Base-by-base conservation (phyloP, 345 rosid species). In the Adansonia digitata region DNA sequence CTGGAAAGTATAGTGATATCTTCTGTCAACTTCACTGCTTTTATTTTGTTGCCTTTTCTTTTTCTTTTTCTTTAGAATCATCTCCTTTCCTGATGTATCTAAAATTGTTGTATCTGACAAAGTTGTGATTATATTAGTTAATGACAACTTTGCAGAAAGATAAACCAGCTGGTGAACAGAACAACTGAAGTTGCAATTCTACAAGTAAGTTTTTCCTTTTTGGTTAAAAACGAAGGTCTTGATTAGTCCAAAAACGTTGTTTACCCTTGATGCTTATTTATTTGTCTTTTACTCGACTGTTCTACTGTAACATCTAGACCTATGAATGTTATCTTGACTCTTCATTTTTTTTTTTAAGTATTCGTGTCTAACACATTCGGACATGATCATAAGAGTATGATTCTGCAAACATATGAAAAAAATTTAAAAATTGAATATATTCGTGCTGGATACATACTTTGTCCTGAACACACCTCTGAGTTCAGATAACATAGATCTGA, bases 191-290 rank as follows among this genome's bases (percentile, higher is more conserved):
- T 26, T 17, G 1, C 71, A 75, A 57, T 49, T 26, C 46, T 14
- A 15, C 65, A 40, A 34, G 73, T 74, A 82, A 62, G 74, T 72
- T 68, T 27, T 43, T n/a, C n/a, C 59, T 51, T 52, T 29, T 73
- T 57, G 34, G 18, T 53, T 64, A n/a, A 24, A 18, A 42, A 24
- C 49, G 72, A 18, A 11, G 22, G 51, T 67, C n/a, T 71, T 52
- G 74, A 37, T 14, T 34, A 5, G 31, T n/a, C 31, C 2, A 7
- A 51, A 7, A 51, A 52, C 52, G 26, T 31, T 59, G 18, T 60
- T 56, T 7, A 7, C 29, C 9, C 4, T 29, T 40, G 14, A 43
- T 29, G 15, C 29, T 60, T 20, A 17, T 68, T 7, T 5, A 8
- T 7, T 45, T 68, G 5, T 46, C 8, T 27, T 17, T 5, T n/a